These are phyloP conservation scores for Fusarium verrucosum DNA, from an alignment of 2,329 filamentous ascomycete genomes.

Conservation along the genomic window DNA sequence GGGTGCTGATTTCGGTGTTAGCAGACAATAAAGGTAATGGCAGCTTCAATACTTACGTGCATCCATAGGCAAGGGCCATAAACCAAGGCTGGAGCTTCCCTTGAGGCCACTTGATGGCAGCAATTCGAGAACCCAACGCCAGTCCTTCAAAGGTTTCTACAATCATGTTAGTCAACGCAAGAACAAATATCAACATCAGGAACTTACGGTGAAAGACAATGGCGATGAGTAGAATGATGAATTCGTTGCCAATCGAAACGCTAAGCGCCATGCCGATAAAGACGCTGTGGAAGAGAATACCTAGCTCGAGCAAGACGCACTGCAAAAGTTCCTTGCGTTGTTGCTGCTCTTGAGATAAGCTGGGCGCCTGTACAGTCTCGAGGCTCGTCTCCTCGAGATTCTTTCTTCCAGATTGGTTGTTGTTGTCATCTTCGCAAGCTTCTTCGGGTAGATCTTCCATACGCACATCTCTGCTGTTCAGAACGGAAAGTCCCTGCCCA, in stretches of 20 bases:
- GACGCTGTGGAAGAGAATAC: constrained; percentile 70
- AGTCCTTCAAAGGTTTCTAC: constrained; percentile 63
- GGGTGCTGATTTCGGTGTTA: constrained; percentile 61
- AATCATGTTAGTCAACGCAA: neutral
- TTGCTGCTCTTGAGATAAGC: constrained; percentile 62
- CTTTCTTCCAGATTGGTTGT: constrained; percentile 28
- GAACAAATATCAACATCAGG: fast-evolving
- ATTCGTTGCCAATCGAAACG: constrained; percentile 78
- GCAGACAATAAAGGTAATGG: neutral
- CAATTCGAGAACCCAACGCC: constrained; percentile 71
- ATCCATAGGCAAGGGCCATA: constrained; percentile 67
- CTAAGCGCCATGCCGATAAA: constrained; percentile 88
- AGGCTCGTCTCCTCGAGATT: constrained; percentile 36
- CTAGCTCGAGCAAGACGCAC: constrained; percentile 80
- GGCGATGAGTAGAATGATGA: constrained; percentile 80
- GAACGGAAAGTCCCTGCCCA: constrained; percentile 46
- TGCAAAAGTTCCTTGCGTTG: constrained; percentile 74
- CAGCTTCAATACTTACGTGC: constrained; percentile 52
- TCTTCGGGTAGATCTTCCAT: constrained; percentile 27
- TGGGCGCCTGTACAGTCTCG: constrained; percentile 39
- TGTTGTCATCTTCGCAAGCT: constrained; percentile 27
- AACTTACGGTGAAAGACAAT: constrained; percentile 75
- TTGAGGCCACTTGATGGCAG: constrained; percentile 58
- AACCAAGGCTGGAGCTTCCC: constrained; percentile 61
- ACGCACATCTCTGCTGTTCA: constrained; percentile 40